Base-by-base conservation (phyloP, 78 protist genomes). In the Dictyostelium brefeldianum region DNA sequence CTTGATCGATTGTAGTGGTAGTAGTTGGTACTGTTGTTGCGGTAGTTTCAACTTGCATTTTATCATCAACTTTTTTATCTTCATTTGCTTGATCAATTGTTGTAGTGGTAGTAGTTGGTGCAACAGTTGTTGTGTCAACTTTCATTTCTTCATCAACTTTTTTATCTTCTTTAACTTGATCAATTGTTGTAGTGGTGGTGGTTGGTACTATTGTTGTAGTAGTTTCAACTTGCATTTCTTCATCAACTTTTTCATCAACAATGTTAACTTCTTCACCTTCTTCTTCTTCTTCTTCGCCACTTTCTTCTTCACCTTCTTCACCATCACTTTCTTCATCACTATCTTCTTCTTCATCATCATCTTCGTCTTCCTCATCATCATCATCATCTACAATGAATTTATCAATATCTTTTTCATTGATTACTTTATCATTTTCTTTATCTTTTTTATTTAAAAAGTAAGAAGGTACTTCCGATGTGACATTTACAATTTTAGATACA, bases 391-490 rank as follows among this genome's bases (percentile, higher is more conserved):
- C 57, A 36, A 50, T 54, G 25, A 48, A 18, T 47, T 25, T 27
- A 41, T 69, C 94, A 10, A 51, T 29, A 18, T 57, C 57, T 46
- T 75, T 70, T 9, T 78, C 54, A 25, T 79, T 27, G 5, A 79
- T 57, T 41, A 75, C 57, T 3, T 53, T 82, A 78, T 89, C 87
- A 53, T 41, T 27, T 6, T 78, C 80, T 54, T 65, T 57, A 11
- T 57, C 81, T 22, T 69, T 50, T 29, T 82, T 79, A n/a, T 59
- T 69, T 6, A 65, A 12, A 53, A 81, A 90, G 48, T 81, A 90
- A 67, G 77, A 82, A 9, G 67, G 81, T 5, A 83, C 78, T 43
- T 90, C 95, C 1, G 95, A 62, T 17, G 95, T 90, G 17, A 81
- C 95, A 67, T 90, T 90, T 5, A 90, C 67, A 43, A 90, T 71